Evolutionary conservation across 495 filamentous ascomycete species (phyloP), one percentile per base, ranked within the genome.

Genomic region (Podospora comata): DNA sequence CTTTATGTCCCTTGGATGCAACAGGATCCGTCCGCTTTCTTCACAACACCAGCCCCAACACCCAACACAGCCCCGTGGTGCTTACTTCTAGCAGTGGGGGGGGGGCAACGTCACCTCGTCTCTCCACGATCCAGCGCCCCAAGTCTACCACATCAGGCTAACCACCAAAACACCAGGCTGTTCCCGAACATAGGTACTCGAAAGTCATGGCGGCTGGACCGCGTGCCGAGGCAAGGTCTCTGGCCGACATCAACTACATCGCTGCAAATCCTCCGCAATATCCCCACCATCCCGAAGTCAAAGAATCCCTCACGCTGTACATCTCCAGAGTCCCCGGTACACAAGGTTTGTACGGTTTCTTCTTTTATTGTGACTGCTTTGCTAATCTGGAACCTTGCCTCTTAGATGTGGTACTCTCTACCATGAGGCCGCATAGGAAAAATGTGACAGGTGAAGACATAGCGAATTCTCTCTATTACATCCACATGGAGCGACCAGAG

Each of bases 241-340:
- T 98, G 19, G 91, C 93, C 61, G 80, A 87, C 53, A 80, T 98
- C 68, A 94, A 91, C 60, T 82, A 86, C 26, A 83, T 97, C 68
- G 94, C 95, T 60, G 87, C 91, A 56, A 92, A 95, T 75, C 94
- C 95, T 55, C 94, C 94, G 39, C 83, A 86, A 64, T 93, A 95
- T 76, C 91, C 92, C 27, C 60, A 85, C 86, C 70, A 90, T 88
- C 80, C 90, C 87, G n/a, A 88, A 67, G 82, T 79, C 67, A 84
- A 87, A 64, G 84, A 90, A 53, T 88, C 91, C 7, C 77, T 98
- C 55, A 86, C 88, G 3, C 82, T 98, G 26, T 98, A 98, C 75
- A 96, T 98, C 69, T 93, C 93, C 13, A 84, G 93, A 66, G 94
- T 98, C 0, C 94, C 94, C 2, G 94, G 95, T 16, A 96, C 90